Base-by-base conservation (phyloP, 192 early-diverging fungal genomes). In the Linnemannia schmuckeri region DNA sequence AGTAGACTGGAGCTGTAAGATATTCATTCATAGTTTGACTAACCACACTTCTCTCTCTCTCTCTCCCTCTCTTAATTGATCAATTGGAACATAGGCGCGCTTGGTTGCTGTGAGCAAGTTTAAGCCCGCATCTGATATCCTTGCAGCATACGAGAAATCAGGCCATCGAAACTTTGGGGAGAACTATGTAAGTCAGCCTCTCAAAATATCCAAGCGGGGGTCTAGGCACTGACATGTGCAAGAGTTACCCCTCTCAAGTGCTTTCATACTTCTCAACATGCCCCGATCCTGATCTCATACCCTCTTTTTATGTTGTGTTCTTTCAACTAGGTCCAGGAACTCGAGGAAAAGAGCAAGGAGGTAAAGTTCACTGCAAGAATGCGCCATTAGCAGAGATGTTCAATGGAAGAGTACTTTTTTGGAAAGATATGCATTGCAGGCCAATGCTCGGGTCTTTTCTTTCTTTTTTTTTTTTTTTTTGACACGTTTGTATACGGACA, bases 91-190 rank as follows among this genome's bases (percentile, higher is more conserved):
- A 66, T 81, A 89, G 78, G 92, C 89, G 20, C 92, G 95, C 0
- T 88, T 99, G 54, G 98, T 99, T 0, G 98, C 98, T 0, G 97
- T 99, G 46, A 97, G 95, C 89, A 99, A 99, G 88, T 94, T 94
- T 54, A 99, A 98, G 89, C 96, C 98, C 22, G 91, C 89, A 22
- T 92, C 92, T 8, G 97, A 97, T 88, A 92, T 99, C 44, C 57
- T 91, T 79, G 91, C 90, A 1, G 95, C 95, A 6, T 97, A 99
- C 82, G 91, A 94, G 44, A 85, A 79, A 27, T 71, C 82, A n/a
- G 96, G 96, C 0, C 98, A 99, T 54, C 92, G 95, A 30, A 97
- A 99, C 78, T 99, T 99, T 90, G 98, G 98, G 79, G 98, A 99
- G 73, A 99, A 99, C 88, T 97, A 97, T 90, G 96, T 96, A 90